Evolutionary conservation across 306 rosid genomes (phyloP), one percentile per base, ranked within the genome.

Genomic region (Lithocarpus polystachyus): DNA sequence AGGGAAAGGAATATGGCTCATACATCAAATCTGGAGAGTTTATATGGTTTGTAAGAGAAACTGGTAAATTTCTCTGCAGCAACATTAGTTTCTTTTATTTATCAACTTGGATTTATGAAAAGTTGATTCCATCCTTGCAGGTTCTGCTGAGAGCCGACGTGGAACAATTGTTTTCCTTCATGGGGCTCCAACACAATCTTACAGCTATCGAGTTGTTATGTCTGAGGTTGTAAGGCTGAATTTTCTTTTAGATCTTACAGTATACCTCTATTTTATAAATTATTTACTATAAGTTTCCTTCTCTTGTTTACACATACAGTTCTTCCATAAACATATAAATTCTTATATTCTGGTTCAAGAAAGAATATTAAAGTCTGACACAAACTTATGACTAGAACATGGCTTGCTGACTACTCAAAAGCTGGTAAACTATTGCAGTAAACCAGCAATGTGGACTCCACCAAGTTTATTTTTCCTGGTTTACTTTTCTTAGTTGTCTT

Each of bases 31-130:
- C 99, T 13, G 99, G 95, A 52, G 81, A 89, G 84, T 78, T 91
- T 65, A 84, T 84, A 85, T 95, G 98, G 99, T 95, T 95, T 83
- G 97, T 95, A n/a, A 85, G 99, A 85, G 97, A 95, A 86, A 92
- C 98, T 75, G 99, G 99, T 92, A 92, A 53, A 67, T 51, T 72
- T 76, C 81, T 81, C 75, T 12, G 52, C 72, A 73, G 74, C 48
- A 24, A 61, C 57, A 51, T 53, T 71, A 57, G 59, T 83, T 73
- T 37, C 75, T 14, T 33, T 53, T 22, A 75, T 31, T 10, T 60
- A 51, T 88, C 24, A 22, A 67, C 67, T 77, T 84, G 6, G 48
- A 33, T 48, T 17, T 53, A 40, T 29, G 10, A 64, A 33, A 18
- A 22, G 18, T 57, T 33, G 45, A 43, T 74, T 73, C 14, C 55